Evolutionary conservation across 495 filamentous ascomycete genomes (phyloP), one percentile per base, ranked within the genome.

Genomic region (Trichoderma gamsii): DNA sequence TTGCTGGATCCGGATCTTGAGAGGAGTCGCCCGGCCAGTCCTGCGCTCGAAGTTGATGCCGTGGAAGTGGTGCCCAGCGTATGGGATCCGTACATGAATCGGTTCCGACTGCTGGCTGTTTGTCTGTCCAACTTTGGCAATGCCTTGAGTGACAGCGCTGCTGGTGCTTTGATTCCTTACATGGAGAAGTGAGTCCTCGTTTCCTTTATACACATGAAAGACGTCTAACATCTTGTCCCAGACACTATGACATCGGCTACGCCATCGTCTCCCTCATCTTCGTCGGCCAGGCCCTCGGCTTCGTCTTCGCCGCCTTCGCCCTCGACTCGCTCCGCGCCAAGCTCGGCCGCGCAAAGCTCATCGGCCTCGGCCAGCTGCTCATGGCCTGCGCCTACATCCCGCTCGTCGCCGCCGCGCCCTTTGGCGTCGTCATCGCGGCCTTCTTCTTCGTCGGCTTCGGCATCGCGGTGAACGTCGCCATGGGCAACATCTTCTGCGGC

Each of bases 201-300:
- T 43, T 41, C 29, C 41, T 56, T 23, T 18, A 49, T 18, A 49
- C 68, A 72, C 18, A 72, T 32, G 13, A 7, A 67, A 12, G 41
- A 44, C 1, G 35, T n/a, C 41, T 65, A 27, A 65, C 63, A 23
- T 32, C 21, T 15, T 18, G 32, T 43, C 29, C 25, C 46, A 82
- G 80, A 21, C 70, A 89, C 68, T 94, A 93, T 72, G 67, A 78
- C 64, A 90, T 93, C 65, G 87, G 85, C 66, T 93, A 93, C 69
- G 86, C 88, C 7, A 73, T 90, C 27, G 88, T 93, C 29, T 92
- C 91, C 13, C 76, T 93, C 9, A 88, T 96, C 72, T 95, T 93
- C 80, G 83, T 97, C 32, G 82, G 87, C 51, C 91, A 90, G 70
- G 91, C 92, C 0, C 65, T 89, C 18, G 92, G 92, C 25, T 96